Conservation (phyloP, 352 stramenopile species). For the Pilasporangium apinafurcum region DNA sequence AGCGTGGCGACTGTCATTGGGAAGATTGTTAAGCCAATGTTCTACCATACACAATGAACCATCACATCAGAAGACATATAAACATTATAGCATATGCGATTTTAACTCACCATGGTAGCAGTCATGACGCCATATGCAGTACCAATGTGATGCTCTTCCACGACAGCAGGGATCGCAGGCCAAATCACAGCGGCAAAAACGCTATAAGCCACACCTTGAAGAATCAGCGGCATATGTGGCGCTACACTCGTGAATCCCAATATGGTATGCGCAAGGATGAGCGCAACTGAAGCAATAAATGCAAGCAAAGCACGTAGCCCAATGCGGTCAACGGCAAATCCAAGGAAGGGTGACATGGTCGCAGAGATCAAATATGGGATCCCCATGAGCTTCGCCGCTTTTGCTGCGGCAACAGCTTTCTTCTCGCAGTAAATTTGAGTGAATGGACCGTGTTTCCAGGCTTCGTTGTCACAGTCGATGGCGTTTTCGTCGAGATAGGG, state of each 20-base stretch:
- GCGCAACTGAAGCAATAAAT: constrained; percentile 58
- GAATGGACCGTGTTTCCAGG: constrained; percentile 59
- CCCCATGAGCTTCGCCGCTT: constrained; percentile 84
- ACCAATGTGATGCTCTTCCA: constrained; percentile 9
- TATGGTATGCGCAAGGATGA: constrained; percentile 84
- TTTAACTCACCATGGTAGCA: constrained; percentile 7
- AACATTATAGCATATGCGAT: background rate
- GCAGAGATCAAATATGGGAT: constrained; percentile 92
- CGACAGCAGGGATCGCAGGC: constrained; percentile 44
- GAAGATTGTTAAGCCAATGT: constrained; percentile 57
- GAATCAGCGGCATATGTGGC: constrained; percentile 52
- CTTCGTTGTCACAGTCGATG: constrained; percentile 60
- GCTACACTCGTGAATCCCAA: constrained; percentile 41
- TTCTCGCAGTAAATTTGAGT: constrained; percentile 55
- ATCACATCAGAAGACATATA: constrained; percentile 20
- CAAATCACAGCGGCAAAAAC: constrained; percentile 73
- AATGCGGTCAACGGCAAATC: constrained; percentile 88
- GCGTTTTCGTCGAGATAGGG: background rate
- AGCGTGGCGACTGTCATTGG: constrained; percentile 45
- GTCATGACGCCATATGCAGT: constrained; percentile 10
- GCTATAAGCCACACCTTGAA: constrained; percentile 77
- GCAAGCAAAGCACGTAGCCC: constrained; percentile 80
- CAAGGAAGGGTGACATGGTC: constrained; percentile 84
- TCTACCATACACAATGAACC: constrained; percentile 34
- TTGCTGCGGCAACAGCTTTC: constrained; percentile 51